Conservation (phyloP, 2,329 filamentous ascomycete species). For the Ascochyta rabiei region DNA sequence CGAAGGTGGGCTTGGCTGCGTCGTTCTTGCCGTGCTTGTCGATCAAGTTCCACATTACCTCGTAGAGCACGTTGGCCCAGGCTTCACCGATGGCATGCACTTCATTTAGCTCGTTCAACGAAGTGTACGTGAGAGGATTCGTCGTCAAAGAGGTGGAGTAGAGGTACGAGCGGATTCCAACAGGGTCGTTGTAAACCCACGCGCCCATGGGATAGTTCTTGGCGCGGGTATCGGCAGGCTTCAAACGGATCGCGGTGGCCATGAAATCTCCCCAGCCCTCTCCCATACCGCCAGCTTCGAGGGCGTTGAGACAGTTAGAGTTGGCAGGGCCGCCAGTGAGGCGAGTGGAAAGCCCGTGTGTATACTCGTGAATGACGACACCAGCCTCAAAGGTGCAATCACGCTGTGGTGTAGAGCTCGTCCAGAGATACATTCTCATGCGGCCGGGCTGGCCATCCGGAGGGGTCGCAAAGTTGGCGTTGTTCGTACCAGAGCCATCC, state of each 20-base stretch:
- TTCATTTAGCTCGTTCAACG: conserved; percentile 37
- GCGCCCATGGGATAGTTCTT: conserved; percentile 58
- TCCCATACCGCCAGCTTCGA: conserved; percentile 62
- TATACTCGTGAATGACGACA: conserved; percentile 62
- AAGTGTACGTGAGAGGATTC: conserved; percentile 60
- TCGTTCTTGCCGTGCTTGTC: conserved; percentile 62
- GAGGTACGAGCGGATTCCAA: conserved; percentile 57
- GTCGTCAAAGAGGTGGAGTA: conserved; percentile 60
- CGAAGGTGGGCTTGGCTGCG: conserved; percentile 50
- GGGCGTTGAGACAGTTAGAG: conserved; percentile 53
- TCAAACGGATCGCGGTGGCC: conserved; percentile 58
- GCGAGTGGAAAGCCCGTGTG: conserved; percentile 59
- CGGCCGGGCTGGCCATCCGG: conserved; percentile 50
- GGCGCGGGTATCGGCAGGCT: conserved; percentile 53
- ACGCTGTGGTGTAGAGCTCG: conserved; percentile 53
- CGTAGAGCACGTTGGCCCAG: conserved; percentile 62
- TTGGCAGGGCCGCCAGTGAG: conserved; percentile 65
- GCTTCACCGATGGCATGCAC: conserved; percentile 60
- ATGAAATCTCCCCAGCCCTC: conserved; percentile 66
- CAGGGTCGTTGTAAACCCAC: conserved; percentile 55
- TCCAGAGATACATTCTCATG: conserved; percentile 68
- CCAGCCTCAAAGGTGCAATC: conserved; percentile 66
- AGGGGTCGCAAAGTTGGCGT: conserved; percentile 63
- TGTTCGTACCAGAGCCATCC: conserved; percentile 61
- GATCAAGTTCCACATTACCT: conserved; percentile 64